Percentiles rank a stretch among this genome's conserved stretches.
Conservation (phyloP, 2,329 filamentous ascomycete species). For the Trichoderma atrobrunneum region DNA sequence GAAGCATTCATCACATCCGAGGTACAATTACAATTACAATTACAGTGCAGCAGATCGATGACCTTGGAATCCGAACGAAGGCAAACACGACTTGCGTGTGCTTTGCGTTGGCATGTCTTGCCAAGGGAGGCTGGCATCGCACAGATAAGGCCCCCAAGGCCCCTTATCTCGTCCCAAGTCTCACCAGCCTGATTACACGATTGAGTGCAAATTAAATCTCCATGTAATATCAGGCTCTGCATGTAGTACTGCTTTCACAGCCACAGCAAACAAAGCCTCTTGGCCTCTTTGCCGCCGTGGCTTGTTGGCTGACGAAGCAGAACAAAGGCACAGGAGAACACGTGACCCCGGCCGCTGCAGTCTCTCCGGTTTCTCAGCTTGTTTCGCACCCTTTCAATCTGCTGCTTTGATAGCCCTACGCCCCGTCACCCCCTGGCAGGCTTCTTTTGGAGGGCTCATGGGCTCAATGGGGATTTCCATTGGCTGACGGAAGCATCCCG, state of each 20-base stretch:
- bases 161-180: background rate
- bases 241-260: background rate
- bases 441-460: constrained; percentile 16
- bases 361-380: background rate
- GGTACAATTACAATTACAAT: background rate
- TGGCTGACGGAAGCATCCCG: background rate
- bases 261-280: constrained; percentile 1
- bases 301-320: background rate
- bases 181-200: background rate
- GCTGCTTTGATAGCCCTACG: background rate
- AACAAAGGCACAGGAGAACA: background rate
- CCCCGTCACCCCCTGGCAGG: background rate
- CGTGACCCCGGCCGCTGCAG: background rate
- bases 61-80: background rate
- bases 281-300: background rate
- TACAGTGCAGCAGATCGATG: background rate
- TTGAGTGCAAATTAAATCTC: background rate
- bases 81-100: background rate
- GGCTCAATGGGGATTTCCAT: background rate
- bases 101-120: background rate
- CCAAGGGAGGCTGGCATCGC: background rate
- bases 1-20: background rate
- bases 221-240: background rate
- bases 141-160: background rate
- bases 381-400: background rate